These are phyloP conservation scores for Pleurotus djamor DNA, from an alignment of 768 basidiomycete species.

Conservation along the genomic window DNA sequence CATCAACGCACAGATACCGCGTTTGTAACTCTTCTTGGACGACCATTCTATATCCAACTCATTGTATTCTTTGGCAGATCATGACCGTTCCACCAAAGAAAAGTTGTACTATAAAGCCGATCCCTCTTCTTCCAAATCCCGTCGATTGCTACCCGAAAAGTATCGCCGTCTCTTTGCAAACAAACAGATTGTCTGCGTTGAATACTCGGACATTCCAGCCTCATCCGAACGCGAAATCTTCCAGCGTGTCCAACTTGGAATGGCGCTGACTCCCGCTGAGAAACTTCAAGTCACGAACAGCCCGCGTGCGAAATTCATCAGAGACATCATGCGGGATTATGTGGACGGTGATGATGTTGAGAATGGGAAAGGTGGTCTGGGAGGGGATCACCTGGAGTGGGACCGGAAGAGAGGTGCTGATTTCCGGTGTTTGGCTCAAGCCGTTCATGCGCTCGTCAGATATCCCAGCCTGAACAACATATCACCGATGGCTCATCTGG, in stretches of 20 bases:
- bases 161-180: conserved; percentile 61
- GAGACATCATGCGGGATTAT: neutral
- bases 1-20: conserved; percentile 31
- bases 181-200: conserved; percentile 49
- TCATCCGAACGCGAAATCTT: conserved; percentile 71
- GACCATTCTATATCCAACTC: neutral
- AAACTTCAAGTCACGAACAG: conserved; percentile 59
- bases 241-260: conserved; percentile 52
- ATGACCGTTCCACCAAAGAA: conserved; percentile 52
- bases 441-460: conserved; percentile 48
- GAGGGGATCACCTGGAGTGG: conserved; percentile 55
- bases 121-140: conserved; percentile 15
- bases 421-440: conserved; percentile 57
- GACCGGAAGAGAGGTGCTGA: conserved; percentile 49
- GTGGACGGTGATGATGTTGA: conserved; percentile 25
- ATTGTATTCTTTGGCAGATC: conserved; percentile 29
- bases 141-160: conserved; percentile 44
- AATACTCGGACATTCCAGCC: conserved; percentile 44
- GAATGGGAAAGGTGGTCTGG: conserved; percentile 35
- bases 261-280: conserved; percentile 50
- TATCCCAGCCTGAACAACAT: conserved; percentile 25
- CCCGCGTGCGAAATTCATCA: conserved; percentile 54
- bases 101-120: conserved; percentile 50
- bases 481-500: conserved; percentile 32
- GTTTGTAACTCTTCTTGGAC: conserved; percentile 22